Evolutionary conservation across 75 land plant genomes (phyloP).

Genomic region (Selaginella tamariscina): DNA sequence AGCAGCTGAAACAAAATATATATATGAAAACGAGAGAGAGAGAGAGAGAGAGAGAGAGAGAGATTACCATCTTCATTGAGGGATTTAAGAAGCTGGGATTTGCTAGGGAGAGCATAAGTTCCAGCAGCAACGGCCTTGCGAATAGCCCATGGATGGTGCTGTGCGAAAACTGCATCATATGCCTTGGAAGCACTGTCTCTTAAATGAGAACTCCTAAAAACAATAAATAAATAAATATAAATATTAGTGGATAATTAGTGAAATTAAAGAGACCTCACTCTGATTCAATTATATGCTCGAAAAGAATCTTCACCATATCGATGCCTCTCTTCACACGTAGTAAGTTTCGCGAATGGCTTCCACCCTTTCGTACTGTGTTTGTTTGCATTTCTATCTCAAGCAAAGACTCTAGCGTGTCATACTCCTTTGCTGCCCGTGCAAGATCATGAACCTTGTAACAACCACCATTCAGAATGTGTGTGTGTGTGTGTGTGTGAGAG

Average conservation of each 20-base stretch:
- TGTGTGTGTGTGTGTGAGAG: too few species aligned
- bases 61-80: slow-evolving; percentile 75
- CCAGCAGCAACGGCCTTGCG: slow-evolving; percentile 82
- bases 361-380: slow-evolving; percentile 41
- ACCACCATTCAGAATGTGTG: too few species aligned
- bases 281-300: slow-evolving; percentile 49
- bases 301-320: slow-evolving; percentile 82
- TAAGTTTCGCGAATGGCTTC: slow-evolving; percentile 77
- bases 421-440: slow-evolving; percentile 41
- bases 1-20: slow-evolving; percentile 26
- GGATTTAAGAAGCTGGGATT: slow-evolving; percentile 46
- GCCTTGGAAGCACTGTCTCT: slow-evolving; percentile 69
- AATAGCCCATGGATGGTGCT: slow-evolving; percentile 79
- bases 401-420: slow-evolving; percentile 35
- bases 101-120: slow-evolving; percentile 78
- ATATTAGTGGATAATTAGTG: not conserved
- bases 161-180: slow-evolving; percentile 82
- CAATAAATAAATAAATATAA: not conserved
- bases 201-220: slow-evolving; percentile 49
- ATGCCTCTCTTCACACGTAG: slow-evolving; percentile 80
- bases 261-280: slow-evolving; percentile 40
- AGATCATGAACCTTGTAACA: slow-evolving; percentile 81
- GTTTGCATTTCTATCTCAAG: slow-evolving; percentile 44
- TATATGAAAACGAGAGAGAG: not conserved
- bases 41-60: not conserved